phyloP scores from a whole-genome alignment of 805 yeast species.

The Kazachstania psychrophila region DNA sequence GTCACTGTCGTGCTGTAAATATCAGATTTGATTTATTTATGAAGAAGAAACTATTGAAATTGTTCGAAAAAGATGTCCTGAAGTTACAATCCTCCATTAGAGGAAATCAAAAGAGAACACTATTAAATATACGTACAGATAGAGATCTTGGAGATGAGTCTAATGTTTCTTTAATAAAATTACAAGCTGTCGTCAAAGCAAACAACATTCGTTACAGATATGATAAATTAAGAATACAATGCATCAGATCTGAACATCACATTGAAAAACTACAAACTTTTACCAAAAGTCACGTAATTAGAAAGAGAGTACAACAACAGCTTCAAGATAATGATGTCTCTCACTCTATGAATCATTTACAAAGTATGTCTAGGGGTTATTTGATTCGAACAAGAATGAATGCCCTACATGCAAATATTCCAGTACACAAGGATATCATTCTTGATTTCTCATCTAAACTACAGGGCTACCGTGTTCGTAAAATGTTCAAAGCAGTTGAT shows the following conservation, averaged over 20 bases:
- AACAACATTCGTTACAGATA: slow-evolving; percentile 19
- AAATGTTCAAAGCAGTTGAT: neutral
- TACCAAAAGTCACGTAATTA: slow-evolving; percentile 31
- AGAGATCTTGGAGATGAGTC: slow-evolving; percentile 7
- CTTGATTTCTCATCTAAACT: slow-evolving; percentile 9
- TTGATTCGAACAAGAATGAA: neutral
- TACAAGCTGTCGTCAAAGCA: slow-evolving; percentile 56
- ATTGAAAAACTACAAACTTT: slow-evolving; percentile 32
- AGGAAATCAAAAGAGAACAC: slow-evolving; percentile 32
- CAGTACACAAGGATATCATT: slow-evolving; percentile 8
- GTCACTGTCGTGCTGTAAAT: slow-evolving; percentile 60
- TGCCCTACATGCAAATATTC: no score
- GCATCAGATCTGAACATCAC: slow-evolving; percentile 20
- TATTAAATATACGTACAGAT: neutral
- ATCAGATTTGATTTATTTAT: slow-evolving; percentile 57
- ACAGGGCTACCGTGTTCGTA: slow-evolving; percentile 8
- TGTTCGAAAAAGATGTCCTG: slow-evolving; percentile 44
- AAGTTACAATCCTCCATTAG: slow-evolving; percentile 43
- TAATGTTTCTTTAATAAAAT: slow-evolving; percentile 7
- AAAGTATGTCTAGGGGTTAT: neutral
- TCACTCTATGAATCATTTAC: neutral
- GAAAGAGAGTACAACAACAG: slow-evolving; percentile 15
- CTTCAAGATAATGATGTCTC: slow-evolving; percentile 3
- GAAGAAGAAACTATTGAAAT: slow-evolving; percentile 48
- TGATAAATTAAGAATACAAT: slow-evolving; percentile 18